phyloP scores from a whole-genome alignment of 192 early-diverging fungal genomes.

The Entomortierella lignicola region DNA sequence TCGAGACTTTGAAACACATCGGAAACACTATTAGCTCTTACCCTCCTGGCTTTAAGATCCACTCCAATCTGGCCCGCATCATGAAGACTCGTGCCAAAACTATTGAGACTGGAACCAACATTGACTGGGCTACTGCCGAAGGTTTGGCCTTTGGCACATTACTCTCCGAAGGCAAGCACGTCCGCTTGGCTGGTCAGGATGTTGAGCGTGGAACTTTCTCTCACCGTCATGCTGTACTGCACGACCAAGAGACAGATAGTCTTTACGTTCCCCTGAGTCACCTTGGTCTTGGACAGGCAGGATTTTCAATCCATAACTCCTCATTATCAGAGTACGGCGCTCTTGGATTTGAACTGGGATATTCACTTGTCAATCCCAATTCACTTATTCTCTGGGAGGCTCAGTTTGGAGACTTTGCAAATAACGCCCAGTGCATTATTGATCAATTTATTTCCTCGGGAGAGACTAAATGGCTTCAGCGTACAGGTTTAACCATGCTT shows the following conservation, averaged over 20 bases:
- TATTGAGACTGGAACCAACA: conserved; percentile 78
- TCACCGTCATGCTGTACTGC: conserved; percentile 96
- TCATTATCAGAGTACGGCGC: conserved; percentile 95
- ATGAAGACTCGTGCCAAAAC: conserved; percentile 86
- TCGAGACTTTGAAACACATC: conserved; percentile 82
- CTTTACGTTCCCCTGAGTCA: conserved; percentile 88
- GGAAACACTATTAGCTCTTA: conserved; percentile 84
- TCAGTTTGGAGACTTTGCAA: conserved; percentile 99
- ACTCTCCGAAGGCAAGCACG: conserved; percentile 91
- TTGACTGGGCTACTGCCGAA: conserved; percentile 98
- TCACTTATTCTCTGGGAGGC: conserved; percentile 97
- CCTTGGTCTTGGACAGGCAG: conserved; percentile 87
- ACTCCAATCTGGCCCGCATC: conserved; percentile 88
- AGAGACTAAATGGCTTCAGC: conserved; percentile 98
- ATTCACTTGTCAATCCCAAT: conserved; percentile 95
- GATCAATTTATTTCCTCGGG: conserved; percentile 97
- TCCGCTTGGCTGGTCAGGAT: conserved; percentile 96
- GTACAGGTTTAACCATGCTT: conserved; percentile 92
- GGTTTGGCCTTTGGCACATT: conserved; percentile 92
- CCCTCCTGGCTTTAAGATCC: conserved; percentile 87
- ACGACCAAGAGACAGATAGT: conserved; percentile 92
- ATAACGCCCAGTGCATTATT: conserved; percentile 97
- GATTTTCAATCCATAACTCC: conserved; percentile 94
- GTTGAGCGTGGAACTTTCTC: conserved; percentile 99
- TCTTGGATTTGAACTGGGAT: conserved; percentile 97